phyloP scores from a whole-genome alignment of 768 basidiomycete species.

The Xerocomellus chrysenteron region DNA sequence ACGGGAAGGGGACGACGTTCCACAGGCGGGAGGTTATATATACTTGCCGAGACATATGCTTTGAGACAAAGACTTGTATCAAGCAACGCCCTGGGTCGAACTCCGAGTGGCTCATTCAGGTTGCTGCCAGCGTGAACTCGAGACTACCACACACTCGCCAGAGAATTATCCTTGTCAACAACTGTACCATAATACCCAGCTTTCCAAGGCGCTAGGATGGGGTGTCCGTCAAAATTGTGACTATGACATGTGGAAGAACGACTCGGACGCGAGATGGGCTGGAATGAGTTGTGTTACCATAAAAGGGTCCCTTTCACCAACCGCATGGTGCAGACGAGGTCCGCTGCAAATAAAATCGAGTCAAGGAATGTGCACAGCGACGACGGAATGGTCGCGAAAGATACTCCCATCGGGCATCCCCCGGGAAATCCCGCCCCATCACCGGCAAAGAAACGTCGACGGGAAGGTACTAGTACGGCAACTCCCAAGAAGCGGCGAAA shows the following conservation, averaged over 20 bases:
- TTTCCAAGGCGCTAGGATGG: conserved; percentile 50
- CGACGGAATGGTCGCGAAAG: too few species aligned
- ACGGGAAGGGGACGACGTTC: background rate
- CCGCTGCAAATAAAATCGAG: background rate
- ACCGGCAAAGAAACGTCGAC: background rate
- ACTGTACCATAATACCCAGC: conserved; percentile 80
- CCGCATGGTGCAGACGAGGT: background rate
- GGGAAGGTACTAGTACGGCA: too few species aligned
- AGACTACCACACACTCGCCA: conserved; percentile 50
- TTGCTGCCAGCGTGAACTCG: too few species aligned
- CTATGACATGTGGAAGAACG: conserved; percentile 32
- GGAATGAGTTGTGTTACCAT: conserved; percentile 1
- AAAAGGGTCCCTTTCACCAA: too few species aligned
- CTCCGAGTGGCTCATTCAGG: conserved; percentile 2
- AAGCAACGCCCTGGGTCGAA: background rate
- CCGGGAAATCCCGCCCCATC: background rate
- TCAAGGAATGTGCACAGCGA: background rate
- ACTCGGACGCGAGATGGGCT: too few species aligned
- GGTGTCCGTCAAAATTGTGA: conserved; percentile 51
- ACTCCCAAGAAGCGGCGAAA: background rate
- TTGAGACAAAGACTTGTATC: conserved; percentile 8
- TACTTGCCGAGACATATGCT: background rate
- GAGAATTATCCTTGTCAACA: conserved; percentile 96
- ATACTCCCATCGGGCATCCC: too few species aligned
- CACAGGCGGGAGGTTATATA: background rate